Evolutionary conservation across 805 yeast genomes (phyloP), one percentile per base, ranked within the genome.

Genomic region (Peterozyma xylosa): DNA sequence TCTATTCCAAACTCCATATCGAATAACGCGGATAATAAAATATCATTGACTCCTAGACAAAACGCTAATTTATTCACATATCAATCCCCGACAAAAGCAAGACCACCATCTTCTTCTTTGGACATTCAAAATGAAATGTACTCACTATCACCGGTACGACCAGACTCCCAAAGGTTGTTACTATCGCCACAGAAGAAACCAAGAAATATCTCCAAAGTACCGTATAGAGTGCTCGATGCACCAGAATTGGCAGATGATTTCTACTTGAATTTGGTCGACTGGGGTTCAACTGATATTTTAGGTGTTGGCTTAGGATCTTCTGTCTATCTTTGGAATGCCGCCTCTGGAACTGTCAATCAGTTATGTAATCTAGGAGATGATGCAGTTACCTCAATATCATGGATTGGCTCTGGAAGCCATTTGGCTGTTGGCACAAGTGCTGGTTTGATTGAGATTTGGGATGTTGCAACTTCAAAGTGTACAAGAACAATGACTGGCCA

Each of bases 321-420:
- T 39, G 96, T 90, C 1, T 93, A 93, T 57, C 65, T 91, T 11
- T 90, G 98, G 87, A 89, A 89, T 58, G 95, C 95, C 1, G 68
- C 80, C 9, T 78, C 88, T 0, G 96, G 95, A 15, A 76, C 82
- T 2, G 97, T 91, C 1, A 80, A 80, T 47, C 74, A 89, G 51
- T 70, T 93, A 33, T 86, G 96, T 54, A 86, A 85, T 50, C 67
- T 91, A 30, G 80, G 76, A 1, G 73, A 70, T 34, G 96, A 90
- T 52, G 66, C 70, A 39, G 85, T 88, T 18, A 86, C 97, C 7
- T 82, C 95, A 52, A 66, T 91, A 34, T 80, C 86, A 44, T 93
- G 99, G 99, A 86, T 91, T 39, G 95, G 91, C 18, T 78, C 91
- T 10, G 98, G 98, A 14, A 84, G 96, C 11, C 97, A 93, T 66